Evolutionary conservation across 2,329 filamentous ascomycete genomes (phyloP).

Genomic region (Botrytis squamosa): DNA sequence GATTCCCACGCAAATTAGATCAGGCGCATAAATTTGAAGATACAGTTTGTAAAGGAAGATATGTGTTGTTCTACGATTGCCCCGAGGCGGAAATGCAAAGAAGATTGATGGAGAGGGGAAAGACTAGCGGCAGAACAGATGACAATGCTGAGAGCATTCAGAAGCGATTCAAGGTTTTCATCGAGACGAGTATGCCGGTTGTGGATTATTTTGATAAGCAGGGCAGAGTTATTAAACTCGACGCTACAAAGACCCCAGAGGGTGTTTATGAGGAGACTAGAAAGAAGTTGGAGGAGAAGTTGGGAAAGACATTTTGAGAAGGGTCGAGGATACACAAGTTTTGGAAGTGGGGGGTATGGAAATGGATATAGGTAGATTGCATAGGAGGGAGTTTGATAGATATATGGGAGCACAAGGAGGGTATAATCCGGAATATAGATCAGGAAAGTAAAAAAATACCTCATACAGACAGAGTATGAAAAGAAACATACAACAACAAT

Average conservation of each 20-base stretch:
- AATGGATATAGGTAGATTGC: neutral
- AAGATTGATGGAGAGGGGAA: slow-evolving; percentile 23
- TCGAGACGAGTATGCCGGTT: slow-evolving; percentile 97
- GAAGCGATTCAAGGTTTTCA: slow-evolving; percentile 92
- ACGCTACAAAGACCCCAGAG: slow-evolving; percentile 67
- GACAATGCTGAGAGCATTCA: slow-evolving; percentile 95
- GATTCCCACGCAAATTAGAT: slow-evolving; percentile 96
- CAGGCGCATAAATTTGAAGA: slow-evolving; percentile 94
- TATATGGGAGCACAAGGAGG: slow-evolving; percentile 15
- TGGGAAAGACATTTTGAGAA: slow-evolving; percentile 48
- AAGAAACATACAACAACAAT: neutral
- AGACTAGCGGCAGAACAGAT: slow-evolving; percentile 69
- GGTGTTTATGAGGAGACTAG: slow-evolving; percentile 56
- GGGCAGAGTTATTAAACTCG: slow-evolving; percentile 76
- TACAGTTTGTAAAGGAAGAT: slow-evolving; percentile 75
- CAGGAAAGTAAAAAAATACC: slow-evolving; percentile 23
- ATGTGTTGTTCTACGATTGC: slow-evolving; percentile 94
- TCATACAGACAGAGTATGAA: slow-evolving; percentile 18
- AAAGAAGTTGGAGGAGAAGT: slow-evolving; percentile 48
- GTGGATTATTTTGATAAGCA: slow-evolving; percentile 79
- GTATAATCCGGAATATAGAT: slow-evolving; percentile 13
- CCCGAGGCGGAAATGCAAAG: slow-evolving; percentile 78
- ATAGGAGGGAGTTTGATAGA: slow-evolving; percentile 14
- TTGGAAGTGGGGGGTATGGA: neutral
- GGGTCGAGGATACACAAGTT: neutral